phyloP scores from a whole-genome alignment of 768 basidiomycete species.

The Rhizopogon vinicolor region DNA sequence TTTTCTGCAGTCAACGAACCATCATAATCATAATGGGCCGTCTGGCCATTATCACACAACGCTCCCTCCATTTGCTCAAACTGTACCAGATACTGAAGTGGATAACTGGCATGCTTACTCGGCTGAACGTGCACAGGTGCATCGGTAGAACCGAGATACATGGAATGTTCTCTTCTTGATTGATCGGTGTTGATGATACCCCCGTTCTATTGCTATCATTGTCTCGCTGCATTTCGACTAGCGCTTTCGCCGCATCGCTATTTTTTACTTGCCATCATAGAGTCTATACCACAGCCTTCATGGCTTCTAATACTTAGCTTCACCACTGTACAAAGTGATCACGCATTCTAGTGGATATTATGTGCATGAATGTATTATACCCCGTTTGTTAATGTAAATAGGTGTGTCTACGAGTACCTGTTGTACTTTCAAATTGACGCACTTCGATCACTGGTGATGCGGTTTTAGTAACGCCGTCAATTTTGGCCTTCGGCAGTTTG shows the following conservation, averaged over 20 bases:
- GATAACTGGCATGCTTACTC: conserved; percentile 65
- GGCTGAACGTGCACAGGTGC: conserved; percentile 58
- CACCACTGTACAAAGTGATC: conserved; percentile 29
- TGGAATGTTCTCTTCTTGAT: not conserved
- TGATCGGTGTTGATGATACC: conserved; percentile 28
- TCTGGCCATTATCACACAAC: conserved; percentile 38
- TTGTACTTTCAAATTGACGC: conserved; percentile 2
- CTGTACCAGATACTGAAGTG: conserved; percentile 37
- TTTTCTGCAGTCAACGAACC: conserved; percentile 25
- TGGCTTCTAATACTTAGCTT: conserved; percentile 25
- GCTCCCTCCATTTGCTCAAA: conserved; percentile 45
- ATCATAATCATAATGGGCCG: conserved; percentile 28
- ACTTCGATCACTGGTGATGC: conserved; percentile 26
- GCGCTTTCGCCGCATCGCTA: conserved; percentile 12
- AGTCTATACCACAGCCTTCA: conserved; percentile 22
- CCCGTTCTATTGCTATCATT: conserved; percentile 28
- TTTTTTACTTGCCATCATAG: conserved; percentile 18
- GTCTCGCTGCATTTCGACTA: conserved; percentile 15
- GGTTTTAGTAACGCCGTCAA: conserved; percentile 21
- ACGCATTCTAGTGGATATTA: conserved; percentile 30
- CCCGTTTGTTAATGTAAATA: conserved; percentile 27
- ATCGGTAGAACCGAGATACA: conserved; percentile 37
- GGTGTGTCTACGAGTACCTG: conserved; percentile 6
- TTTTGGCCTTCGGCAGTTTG: conserved; percentile 19
- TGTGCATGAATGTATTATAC: conserved; percentile 36